Evolutionary conservation across 2,329 filamentous ascomycete genomes (phyloP).

Genomic region (Aureobasidium sp.): DNA sequence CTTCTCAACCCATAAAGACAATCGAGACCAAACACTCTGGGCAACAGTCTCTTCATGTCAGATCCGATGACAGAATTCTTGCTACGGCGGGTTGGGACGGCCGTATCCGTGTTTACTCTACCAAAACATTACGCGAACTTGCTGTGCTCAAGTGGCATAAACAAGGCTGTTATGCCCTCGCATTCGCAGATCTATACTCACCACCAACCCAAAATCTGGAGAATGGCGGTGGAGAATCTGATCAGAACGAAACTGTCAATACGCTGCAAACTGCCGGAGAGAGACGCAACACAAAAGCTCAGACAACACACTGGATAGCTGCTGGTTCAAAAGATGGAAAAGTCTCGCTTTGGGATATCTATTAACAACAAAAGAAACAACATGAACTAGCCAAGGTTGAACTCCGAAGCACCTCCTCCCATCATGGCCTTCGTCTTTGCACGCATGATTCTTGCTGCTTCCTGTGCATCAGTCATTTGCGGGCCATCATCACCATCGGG

Average conservation of each 20-base stretch:
- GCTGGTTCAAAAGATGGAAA: conserved; percentile 92
- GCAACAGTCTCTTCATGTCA: conserved; percentile 71
- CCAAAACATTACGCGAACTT: conserved; percentile 74
- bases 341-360: conserved; percentile 92
- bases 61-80: conserved; percentile 75
- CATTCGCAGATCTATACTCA: conserved; percentile 51
- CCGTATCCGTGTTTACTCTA: conserved; percentile 71
- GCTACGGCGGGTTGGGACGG: conserved; percentile 92
- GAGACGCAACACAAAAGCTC: conserved; percentile 57
- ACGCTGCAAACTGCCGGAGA: conserved; percentile 33
- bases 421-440: conserved; percentile 45
- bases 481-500: conserved; percentile 23
- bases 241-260: neutral
- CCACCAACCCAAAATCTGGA: neutral
- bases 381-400: conserved; percentile 50
- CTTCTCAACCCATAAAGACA: conserved; percentile 26
- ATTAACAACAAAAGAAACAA: conserved; percentile 33
- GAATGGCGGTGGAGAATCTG: neutral
- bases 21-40: conserved; percentile 78
- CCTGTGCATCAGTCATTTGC: conserved; percentile 33
- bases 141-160: conserved; percentile 94
- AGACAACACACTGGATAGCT: conserved; percentile 77
- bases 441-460: conserved; percentile 48
- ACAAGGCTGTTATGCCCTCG: conserved; percentile 74
- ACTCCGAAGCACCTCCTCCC: conserved; percentile 46